Base-by-base conservation (phyloP, 208 protist genomes). In the Trypanosoma avium region DNA sequence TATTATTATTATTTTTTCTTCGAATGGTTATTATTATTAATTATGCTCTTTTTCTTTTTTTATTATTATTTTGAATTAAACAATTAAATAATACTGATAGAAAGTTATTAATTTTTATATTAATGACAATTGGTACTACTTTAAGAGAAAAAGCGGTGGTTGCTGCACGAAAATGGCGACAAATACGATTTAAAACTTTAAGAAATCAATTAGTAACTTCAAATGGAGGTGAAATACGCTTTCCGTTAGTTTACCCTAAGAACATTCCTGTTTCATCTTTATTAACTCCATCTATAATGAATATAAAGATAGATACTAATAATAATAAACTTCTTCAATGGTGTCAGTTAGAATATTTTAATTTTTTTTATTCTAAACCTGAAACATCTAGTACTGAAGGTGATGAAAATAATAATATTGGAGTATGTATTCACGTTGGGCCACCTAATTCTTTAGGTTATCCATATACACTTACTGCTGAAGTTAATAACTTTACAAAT, bases 361-460 rank as follows among this genome's bases (percentile, higher is more conserved):
- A 58, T 21, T 77, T 68, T 61, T 63, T 73, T 10, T 15, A 78
- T 8, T 8, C 36, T 15, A 46, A 17, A 13, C 12, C 73, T 7
- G 27, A 10, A 6, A 43, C 29, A 17, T 55, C 53, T 33, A 36
- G 32, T 3, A 29, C 22, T 38, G 4, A 4, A 26, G 26, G 10
- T 13, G 22, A 8, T 29, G 40, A n/a, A 30, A 13, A 30, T 6
- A 46, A n/a, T 21, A 65, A 38, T n/a, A 42, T 40, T 12, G 55
- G 67, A 13, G 68, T 80, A 6, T 70, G 62, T 36, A 38, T 80
- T 36, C 79, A 88, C 72, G 69, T 75, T 27, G 85, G 85, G 0
- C 67, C 77, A 7, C 85, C 85, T 3, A 70, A 15, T 52, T 43
- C 35, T 35, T 57, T 92, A 15, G 85, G 85, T 21, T 83, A 79